Base-by-base conservation (phyloP, 495 filamentous ascomycete genomes). In the Thozetella sp. region DNA sequence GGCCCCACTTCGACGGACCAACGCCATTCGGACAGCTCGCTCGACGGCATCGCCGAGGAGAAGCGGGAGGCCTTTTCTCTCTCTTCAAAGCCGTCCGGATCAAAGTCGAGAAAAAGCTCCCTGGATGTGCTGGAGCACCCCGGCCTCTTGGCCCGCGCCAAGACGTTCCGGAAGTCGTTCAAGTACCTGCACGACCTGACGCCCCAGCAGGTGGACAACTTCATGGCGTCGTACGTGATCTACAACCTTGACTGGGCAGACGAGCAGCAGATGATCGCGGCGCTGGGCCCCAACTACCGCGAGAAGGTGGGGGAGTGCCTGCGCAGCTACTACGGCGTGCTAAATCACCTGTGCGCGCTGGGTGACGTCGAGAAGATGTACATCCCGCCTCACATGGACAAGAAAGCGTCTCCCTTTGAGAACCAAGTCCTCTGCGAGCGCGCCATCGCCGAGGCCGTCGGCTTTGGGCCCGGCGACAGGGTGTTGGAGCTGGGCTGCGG, bases 321-420 rank as follows among this genome's bases (percentile, higher is more conserved):
- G 24, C 74, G 80, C 40, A 73, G 84, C 22, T 88, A 88, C 70
- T 88, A 88, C 64, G 80, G 83, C 45, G 83, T 87, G 27, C 75
- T 88, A 26, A 88, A 88, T 64, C 85, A 88, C 55, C 79, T 88
- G 2, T 88, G 85, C 69, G 84, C 84, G 24, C 76, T 88, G n/a
- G 85, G 85, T 23, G 84, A 86, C 57, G 84, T 88, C 24, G 85
- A 88, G 64, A 88, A 88, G 72, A 88, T 88, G 85, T 88, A 88
- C 66, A 86, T 88, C 54, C 85, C 85, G 24, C 85, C 85, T 2
- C 78, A 80, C 63, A 84, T 88, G 83, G 81, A 84, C 68, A 76
- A 76, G 63, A 80, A 82, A 57, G 77, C 78, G n/a, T 77, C 72
- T 4, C 79, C 85, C 2, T 69, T 83, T 12, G 76, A 78, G 52